Evolutionary conservation across 257 asterid species (phyloP).

Genomic region (Henckelia pumila): DNA sequence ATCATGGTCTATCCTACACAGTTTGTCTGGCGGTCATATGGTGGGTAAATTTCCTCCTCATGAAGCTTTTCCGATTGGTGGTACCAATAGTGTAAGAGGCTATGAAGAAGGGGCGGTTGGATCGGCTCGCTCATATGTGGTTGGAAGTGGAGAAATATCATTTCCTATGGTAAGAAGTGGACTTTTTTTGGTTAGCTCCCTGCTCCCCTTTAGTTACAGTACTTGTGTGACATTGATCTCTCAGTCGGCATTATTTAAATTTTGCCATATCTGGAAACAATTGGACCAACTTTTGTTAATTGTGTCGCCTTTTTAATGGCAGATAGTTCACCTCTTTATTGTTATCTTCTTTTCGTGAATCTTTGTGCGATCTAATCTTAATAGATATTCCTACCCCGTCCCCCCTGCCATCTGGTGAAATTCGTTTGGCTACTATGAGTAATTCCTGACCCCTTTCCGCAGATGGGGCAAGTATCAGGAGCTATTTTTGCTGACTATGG

Average conservation of each 20-base stretch:
- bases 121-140: constrained; percentile 82
- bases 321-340: neutral
- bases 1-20: constrained; percentile 28
- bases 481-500: constrained; percentile 94
- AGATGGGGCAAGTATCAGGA: constrained; percentile 86
- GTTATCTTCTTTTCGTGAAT: neutral
- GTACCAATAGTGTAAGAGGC: constrained; percentile 94
- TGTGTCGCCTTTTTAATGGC: neutral
- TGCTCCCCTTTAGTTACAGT: neutral
- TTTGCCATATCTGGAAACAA: neutral
- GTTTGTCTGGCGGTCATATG: constrained; percentile 88
- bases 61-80: constrained; percentile 97
- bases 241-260: neutral
- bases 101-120: constrained; percentile 98
- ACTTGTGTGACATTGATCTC: neutral
- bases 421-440: constrained; percentile 9
- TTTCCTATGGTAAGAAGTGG: constrained; percentile 74
- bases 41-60: constrained; percentile 94
- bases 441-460: constrained; percentile 28
- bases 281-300: neutral
- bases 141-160: constrained; percentile 89
- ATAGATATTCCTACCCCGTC: neutral
- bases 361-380: neutral
- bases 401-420: neutral
- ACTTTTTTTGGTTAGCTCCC: neutral